Conservation (phyloP, 2,329 filamentous ascomycete genomes). For the Trichoderma aggressivum region DNA sequence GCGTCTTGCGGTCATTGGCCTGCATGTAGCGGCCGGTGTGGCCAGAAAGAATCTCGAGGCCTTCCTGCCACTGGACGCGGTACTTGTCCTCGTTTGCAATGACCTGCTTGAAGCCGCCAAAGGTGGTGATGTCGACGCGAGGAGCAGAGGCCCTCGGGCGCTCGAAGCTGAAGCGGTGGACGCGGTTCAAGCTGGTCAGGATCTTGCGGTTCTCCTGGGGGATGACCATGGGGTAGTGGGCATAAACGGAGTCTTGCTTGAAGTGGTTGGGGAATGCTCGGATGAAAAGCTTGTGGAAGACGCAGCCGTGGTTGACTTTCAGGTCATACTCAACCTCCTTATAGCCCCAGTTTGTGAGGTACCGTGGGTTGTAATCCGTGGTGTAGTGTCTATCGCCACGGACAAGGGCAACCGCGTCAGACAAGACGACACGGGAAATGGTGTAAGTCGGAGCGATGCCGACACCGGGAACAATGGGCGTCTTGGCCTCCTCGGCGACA, state of each 20-base stretch:
- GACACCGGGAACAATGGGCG: conserved; percentile 69
- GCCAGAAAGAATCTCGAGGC: conserved; percentile 52
- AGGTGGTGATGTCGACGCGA: conserved; percentile 56
- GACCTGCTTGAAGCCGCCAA: conserved; percentile 58
- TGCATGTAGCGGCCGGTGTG: conserved; percentile 12
- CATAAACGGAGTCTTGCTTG: conserved; percentile 73
- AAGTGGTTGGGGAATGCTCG: conserved; percentile 79
- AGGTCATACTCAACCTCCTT: conserved; percentile 70
- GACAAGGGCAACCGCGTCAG: conserved; percentile 74
- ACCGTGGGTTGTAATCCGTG: conserved; percentile 68
- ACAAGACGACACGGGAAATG: conserved; percentile 71
- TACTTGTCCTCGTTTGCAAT: conserved; percentile 60
- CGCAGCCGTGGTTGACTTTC: conserved; percentile 73
- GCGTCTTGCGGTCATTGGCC: conserved; percentile 40
- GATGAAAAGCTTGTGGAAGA: conserved; percentile 81
- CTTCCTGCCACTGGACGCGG: conserved; percentile 62
- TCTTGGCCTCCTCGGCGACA: conserved; percentile 71
- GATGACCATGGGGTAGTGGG: conserved; percentile 70
- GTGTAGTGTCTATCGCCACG: conserved; percentile 78
- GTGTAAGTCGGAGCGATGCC: conserved; percentile 75
- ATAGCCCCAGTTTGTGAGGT: conserved; percentile 82
- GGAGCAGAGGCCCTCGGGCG: conserved; percentile 52
- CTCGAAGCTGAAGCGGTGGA: conserved; percentile 66
- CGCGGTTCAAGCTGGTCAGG: conserved; percentile 63
- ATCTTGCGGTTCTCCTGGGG: conserved; percentile 71